Evolutionary conservation across 1,139 yeast species (phyloP).

Genomic region (Candida sp.): DNA sequence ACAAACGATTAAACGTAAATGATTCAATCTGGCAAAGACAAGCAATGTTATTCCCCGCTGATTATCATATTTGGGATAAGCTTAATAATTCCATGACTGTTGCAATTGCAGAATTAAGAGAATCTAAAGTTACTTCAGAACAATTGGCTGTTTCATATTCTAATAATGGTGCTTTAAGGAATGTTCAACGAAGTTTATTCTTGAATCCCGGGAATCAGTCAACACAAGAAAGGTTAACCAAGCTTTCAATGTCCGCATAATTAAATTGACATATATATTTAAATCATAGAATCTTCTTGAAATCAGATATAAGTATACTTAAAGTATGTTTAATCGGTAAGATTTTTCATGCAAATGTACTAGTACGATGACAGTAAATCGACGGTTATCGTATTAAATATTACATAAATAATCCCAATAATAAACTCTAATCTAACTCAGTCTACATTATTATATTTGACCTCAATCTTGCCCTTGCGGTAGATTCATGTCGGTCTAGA

Average conservation of each 20-base stretch:
- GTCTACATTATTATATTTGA: background rate
- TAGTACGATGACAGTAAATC: background rate
- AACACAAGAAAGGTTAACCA: constrained; percentile 9
- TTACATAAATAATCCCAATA: background rate
- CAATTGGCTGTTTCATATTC: constrained; percentile 53
- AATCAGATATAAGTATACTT: background rate
- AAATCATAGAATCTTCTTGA: background rate
- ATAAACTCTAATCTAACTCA: background rate
- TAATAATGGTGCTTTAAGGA: constrained; percentile 43
- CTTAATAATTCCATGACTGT: constrained; percentile 48
- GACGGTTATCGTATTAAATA: background rate
- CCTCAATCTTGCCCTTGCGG: too few species aligned
- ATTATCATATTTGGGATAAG: constrained; percentile 63
- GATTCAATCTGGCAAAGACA: constrained; percentile 58
- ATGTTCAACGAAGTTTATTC: constrained; percentile 55
- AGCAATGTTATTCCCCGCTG: constrained; percentile 73
- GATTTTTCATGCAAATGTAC: background rate
- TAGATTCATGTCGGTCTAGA: background rate
- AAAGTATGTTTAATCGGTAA: background rate
- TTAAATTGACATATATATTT: background rate
- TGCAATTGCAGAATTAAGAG: constrained; percentile 43
- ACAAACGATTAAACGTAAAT: constrained; percentile 21
- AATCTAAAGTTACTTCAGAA: constrained; percentile 49
- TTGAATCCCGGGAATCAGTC: constrained; percentile 22
- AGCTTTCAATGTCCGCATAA: background rate